phyloP scores from a whole-genome alignment of 345 rosid species.

The Raphanus raphanistrum region DNA sequence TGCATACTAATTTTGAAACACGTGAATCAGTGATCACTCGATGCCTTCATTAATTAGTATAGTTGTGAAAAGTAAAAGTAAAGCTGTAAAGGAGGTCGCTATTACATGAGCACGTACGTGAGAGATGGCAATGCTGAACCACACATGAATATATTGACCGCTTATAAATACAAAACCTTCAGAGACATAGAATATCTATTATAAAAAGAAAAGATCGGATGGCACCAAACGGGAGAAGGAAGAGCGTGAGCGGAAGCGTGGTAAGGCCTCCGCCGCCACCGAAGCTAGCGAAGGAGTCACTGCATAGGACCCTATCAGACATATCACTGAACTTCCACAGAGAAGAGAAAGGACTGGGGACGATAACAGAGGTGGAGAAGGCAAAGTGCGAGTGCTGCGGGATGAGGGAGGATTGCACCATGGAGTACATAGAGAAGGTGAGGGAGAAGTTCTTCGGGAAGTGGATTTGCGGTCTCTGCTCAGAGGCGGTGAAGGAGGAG shows the following conservation, averaged over 20 bases:
- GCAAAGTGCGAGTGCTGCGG: conserved; percentile 93
- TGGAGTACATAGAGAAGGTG: conserved; percentile 70
- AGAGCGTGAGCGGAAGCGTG: conserved; percentile 40
- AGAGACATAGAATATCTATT: not conserved
- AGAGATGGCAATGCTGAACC: conserved; percentile 33
- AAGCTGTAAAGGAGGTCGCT: conserved; percentile 7
- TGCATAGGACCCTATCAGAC: conserved; percentile 70
- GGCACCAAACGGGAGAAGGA: conserved; percentile 64
- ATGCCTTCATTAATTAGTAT: conserved; percentile 30
- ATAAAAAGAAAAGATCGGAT: conserved; percentile 7
- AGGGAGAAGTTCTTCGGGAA: conserved; percentile 67
- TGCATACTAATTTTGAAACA: conserved; percentile 24
- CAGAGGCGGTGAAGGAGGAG: conserved; percentile 92
- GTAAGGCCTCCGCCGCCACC: conserved; percentile 68
- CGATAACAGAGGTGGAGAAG: conserved; percentile 74
- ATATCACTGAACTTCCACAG: conserved; percentile 52
- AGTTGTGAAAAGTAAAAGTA: conserved; percentile 29
- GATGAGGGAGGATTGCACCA: conserved; percentile 86
- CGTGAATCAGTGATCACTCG: conserved; percentile 32
- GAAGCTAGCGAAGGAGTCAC: conserved; percentile 46
- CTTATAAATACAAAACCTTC: conserved; percentile 26
- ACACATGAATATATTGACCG: conserved; percentile 14
- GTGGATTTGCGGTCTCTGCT: conserved; percentile 85
- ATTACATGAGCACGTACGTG: conserved; percentile 34
- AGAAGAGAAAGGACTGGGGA: conserved; percentile 43